Evolutionary conservation across 768 basidiomycete species (phyloP).

Genomic region (Pleurotus sapidus): DNA sequence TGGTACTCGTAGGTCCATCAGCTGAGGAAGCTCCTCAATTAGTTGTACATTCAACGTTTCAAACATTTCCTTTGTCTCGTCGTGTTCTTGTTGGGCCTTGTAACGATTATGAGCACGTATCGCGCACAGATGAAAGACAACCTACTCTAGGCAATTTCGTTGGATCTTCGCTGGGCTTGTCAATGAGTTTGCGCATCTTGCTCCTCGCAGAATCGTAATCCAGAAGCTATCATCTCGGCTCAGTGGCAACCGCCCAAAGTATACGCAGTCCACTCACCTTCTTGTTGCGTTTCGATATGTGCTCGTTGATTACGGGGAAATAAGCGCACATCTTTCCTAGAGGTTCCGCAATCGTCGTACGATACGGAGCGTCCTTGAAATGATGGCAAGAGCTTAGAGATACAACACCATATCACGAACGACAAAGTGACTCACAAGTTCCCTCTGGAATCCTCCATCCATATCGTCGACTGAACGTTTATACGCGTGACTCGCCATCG

Average conservation of each 20-base stretch:
- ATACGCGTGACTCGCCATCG: constrained; percentile 97
- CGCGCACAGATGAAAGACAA: neutral
- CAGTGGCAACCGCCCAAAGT: neutral
- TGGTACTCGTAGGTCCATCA: constrained; percentile 93
- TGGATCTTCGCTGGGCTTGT: constrained; percentile 92
- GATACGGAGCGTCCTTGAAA: constrained; percentile 84
- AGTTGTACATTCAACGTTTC: constrained; percentile 92
- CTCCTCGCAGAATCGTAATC: constrained; percentile 95
- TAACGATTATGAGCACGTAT: too few relatives aligned
- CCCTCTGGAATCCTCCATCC: constrained; percentile 78
- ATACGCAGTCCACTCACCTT: constrained; percentile 54
- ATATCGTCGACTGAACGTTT: constrained; percentile 93
- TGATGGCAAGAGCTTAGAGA: neutral
- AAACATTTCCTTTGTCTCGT: constrained; percentile 93
- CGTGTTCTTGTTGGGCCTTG: constrained; percentile 93
- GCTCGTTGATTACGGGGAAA: constrained; percentile 91
- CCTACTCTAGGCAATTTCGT: constrained; percentile 83
- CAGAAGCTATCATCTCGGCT: constrained; percentile 55
- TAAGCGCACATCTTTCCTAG: constrained; percentile 96
- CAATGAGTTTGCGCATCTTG: constrained; percentile 82
- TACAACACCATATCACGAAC: too few relatives aligned
- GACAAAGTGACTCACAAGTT: constrained; percentile 58
- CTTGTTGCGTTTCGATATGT: constrained; percentile 93
- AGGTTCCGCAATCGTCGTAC: constrained; percentile 93
- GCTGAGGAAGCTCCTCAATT: constrained; percentile 84